Conservation (phyloP, 805 yeast species). For the Ogataea glucozyma region DNA sequence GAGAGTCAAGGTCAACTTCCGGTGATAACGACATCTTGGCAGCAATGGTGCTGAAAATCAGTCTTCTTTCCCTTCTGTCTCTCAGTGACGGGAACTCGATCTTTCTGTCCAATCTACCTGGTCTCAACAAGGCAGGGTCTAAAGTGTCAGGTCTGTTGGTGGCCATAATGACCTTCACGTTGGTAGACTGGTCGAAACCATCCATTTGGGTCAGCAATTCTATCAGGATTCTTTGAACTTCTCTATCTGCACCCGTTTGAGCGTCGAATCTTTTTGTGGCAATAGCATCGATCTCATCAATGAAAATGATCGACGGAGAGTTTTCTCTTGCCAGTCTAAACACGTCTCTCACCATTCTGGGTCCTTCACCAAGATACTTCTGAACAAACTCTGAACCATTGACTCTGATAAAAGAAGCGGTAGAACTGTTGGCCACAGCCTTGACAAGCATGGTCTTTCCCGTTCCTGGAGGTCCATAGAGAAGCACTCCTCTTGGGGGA, state of each 20-base stretch:
- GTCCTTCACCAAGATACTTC: conserved; percentile 98
- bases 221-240: conserved; percentile 95
- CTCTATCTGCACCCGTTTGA: conserved; percentile 99
- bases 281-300: conserved; percentile 98
- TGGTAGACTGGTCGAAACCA: conserved; percentile 94
- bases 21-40: conserved; percentile 98
- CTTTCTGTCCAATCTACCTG: conserved; percentile 97
- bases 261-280: conserved; percentile 99
- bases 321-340: conserved; percentile 96
- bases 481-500: conserved; percentile 96
- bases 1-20: conserved; percentile 92
- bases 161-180: conserved; percentile 98
- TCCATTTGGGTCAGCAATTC: conserved; percentile 98
- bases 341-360: conserved; percentile 98
- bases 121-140: conserved; percentile 97
- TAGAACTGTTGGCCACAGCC: conserved; percentile 96
- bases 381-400: conserved; percentile 98
- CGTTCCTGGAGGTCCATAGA: conserved; percentile 99
- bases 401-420: conserved; percentile 94
- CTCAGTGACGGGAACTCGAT: conserved; percentile 95
- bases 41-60: conserved; percentile 93
- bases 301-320: conserved; percentile 94
- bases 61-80: conserved; percentile 96
- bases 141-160: conserved; percentile 99
- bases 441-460: conserved; percentile 99